phyloP scores from a whole-genome alignment of 2,329 filamentous ascomycete species.

The Colletotrichum tropicale region DNA sequence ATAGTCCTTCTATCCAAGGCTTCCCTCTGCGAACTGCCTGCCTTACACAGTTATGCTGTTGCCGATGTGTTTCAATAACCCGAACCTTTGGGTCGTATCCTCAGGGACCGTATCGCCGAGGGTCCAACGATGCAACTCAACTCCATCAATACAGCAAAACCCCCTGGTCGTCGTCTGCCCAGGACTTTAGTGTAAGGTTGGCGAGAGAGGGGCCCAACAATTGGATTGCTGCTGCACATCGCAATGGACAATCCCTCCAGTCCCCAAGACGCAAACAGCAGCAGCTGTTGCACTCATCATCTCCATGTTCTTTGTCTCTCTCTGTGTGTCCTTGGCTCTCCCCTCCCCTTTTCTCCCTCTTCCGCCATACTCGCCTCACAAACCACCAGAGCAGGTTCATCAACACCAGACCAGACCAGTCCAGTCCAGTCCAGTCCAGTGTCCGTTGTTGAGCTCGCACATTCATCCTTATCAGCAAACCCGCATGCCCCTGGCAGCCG shows the following conservation, averaged over 20 bases:
- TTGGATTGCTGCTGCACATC: neutral
- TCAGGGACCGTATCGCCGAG: neutral
- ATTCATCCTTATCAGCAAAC: constrained; percentile 3
- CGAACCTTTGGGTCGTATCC: constrained; percentile 8
- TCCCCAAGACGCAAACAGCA: neutral
- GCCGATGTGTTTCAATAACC: neutral
- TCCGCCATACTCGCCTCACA: neutral
- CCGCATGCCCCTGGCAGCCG: constrained; percentile 8
- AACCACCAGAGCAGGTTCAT: neutral
- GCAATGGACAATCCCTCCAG: neutral
- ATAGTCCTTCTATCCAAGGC: neutral
- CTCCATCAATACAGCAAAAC: neutral
- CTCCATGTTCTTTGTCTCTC: neutral
- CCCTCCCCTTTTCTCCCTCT: neutral
- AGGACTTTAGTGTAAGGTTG: neutral
- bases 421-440: neutral
- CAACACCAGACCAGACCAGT: neutral
- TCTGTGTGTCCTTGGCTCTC: neutral
- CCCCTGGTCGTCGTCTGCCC: neutral
- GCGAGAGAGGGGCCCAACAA: neutral
- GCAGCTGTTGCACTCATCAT: neutral
- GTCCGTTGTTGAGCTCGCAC: neutral
- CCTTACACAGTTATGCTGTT: neutral
- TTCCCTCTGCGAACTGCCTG: neutral
- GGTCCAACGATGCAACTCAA: neutral